Evolutionary conservation across 1,284 basidiomycete genomes (phyloP).

Genomic region (Acaromyces ingoldii): DNA sequence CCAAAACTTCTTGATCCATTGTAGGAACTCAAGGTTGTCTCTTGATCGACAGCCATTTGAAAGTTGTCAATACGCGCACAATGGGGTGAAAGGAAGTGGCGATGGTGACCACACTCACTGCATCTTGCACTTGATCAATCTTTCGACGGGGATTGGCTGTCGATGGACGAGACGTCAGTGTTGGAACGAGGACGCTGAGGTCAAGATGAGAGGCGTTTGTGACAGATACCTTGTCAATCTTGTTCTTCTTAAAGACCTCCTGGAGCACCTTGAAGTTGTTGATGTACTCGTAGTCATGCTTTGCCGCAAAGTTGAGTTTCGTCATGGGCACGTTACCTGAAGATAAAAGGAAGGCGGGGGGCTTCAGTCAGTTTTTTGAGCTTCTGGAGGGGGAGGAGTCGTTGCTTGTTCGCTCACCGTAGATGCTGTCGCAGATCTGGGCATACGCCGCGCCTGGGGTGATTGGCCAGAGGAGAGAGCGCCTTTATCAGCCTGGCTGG

Average conservation of each 20-base stretch:
- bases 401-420: constrained; percentile 58
- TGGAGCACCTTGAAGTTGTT: constrained; percentile 94
- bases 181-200: constrained; percentile 42
- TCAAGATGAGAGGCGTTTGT: too few relatives aligned
- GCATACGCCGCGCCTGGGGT: constrained; percentile 42
- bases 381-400: constrained; percentile 1
- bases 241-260: constrained; percentile 56
- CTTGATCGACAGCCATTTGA: neutral
- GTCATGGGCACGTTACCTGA: constrained; percentile 43
- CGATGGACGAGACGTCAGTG: neutral
- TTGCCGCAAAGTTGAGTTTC: constrained; percentile 45
- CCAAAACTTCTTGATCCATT: constrained; percentile 97
- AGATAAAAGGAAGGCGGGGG: neutral
- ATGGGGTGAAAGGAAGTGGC: neutral
- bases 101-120: too few relatives aligned
- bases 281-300: constrained; percentile 89
- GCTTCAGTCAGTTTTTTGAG: constrained; percentile 1
- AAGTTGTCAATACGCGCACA: neutral
- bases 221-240: constrained; percentile 96
- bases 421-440: constrained; percentile 81
- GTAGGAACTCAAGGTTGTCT: constrained; percentile 97
- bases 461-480: neutral
- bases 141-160: constrained; percentile 88
- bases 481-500: too few relatives aligned
- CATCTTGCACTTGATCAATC: constrained; percentile 97